Evolutionary conservation across 169 alveolate species (phyloP).

Genomic region (Perkinsus olseni): DNA sequence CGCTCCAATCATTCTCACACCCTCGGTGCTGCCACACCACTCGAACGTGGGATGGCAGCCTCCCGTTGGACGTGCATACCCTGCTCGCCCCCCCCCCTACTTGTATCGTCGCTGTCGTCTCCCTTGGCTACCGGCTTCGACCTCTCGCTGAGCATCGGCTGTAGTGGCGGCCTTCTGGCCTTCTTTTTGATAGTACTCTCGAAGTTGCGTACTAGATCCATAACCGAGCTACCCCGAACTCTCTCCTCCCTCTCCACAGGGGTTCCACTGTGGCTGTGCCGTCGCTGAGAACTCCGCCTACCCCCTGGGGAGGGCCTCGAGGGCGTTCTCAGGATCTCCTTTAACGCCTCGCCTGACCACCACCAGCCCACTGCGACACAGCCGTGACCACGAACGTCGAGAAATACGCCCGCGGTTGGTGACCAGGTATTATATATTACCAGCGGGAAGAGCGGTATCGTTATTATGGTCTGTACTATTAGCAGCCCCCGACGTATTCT

Average conservation of each 20-base stretch:
- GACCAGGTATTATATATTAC: too few relatives aligned
- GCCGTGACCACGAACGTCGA: neutral
- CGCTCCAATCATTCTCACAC: too few relatives aligned
- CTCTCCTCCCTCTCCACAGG: neutral
- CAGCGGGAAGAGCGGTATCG: neutral
- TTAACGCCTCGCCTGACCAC: neutral
- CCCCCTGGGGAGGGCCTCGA: neutral
- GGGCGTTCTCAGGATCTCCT: neutral
- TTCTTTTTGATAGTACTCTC: neutral
- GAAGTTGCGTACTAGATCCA: neutral
- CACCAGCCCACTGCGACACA: neutral
- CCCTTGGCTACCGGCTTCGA: neutral
- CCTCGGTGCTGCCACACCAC: too few relatives aligned
- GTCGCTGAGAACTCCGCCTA: neutral
- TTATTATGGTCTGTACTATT: neutral
- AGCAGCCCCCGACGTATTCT: neutral
- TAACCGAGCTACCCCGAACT: neutral
- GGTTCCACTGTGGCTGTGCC: neutral
- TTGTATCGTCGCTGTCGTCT: neutral
- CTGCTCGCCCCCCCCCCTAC: neutral
- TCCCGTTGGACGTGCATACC: neutral
- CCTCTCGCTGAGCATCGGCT: neutral
- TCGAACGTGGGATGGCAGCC: too few relatives aligned
- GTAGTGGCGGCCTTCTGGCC: neutral
- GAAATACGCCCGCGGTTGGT: too few relatives aligned